A percentile compares a stretch with the other conserved stretches of the same genome.
Conservation (phyloP, 495 filamentous ascomycete genomes). For the Hypoxylon trugodes region DNA sequence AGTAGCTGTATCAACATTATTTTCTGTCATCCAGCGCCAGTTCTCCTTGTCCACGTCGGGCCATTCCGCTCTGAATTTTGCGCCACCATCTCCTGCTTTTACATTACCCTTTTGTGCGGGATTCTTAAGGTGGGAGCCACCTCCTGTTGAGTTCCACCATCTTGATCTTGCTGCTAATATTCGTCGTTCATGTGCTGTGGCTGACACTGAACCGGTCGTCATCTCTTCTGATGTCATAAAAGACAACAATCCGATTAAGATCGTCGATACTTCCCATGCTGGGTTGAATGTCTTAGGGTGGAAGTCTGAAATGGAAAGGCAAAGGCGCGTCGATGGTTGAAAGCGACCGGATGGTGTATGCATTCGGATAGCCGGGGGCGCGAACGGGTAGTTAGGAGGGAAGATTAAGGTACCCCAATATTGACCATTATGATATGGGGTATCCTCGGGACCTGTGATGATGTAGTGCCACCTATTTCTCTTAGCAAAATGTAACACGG, state of each 20-base stretch:
- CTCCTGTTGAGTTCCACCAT: constrained; percentile 98
- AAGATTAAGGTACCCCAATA: constrained; percentile 99
- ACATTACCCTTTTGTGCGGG: constrained; percentile 59
- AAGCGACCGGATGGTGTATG: constrained; percentile 97
- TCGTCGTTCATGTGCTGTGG: constrained; percentile 78
- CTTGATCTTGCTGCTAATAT: constrained; percentile 78
- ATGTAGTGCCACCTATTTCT: constrained; percentile 93
- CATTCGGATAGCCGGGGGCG: constrained; percentile 97
- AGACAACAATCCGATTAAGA: constrained; percentile 89
- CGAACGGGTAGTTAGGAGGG: constrained; percentile 95
- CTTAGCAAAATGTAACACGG: constrained; percentile 7
- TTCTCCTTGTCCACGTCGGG: constrained; percentile 90
- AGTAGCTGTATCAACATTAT: constrained; percentile 80
- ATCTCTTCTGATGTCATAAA: constrained; percentile 99
- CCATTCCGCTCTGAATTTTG: constrained; percentile 91
- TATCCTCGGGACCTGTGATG: constrained; percentile 92
- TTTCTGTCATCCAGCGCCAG: constrained; percentile 89
- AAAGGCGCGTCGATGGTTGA: constrained; percentile 89
- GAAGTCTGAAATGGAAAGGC: constrained; percentile 95
- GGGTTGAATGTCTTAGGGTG: constrained; percentile 98
- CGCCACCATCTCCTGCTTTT: constrained; percentile 85
- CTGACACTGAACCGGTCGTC: constrained; percentile 93
- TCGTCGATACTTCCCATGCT: constrained; percentile 98
- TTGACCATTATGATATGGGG: constrained; percentile 92
- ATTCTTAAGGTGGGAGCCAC: constrained; percentile 72